These are phyloP conservation scores for Candida buenavistaensis DNA, from an alignment of 1,139 yeast species.

Conservation along the genomic window DNA sequence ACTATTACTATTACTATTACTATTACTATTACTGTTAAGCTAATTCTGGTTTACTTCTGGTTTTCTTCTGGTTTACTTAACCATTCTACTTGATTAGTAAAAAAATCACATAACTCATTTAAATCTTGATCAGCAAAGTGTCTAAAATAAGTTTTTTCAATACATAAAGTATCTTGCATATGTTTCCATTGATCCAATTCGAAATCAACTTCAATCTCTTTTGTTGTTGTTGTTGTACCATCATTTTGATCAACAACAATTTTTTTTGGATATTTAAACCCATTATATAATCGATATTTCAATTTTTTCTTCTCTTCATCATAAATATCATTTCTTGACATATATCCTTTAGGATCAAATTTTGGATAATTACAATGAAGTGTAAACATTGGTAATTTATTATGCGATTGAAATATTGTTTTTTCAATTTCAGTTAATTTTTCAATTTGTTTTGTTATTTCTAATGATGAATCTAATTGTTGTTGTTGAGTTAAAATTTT, in stretches of 20 bases:
- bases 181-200: slow-evolving; percentile 28
- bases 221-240: slow-evolving; percentile 9
- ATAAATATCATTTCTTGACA: slow-evolving; percentile 6
- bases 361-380: slow-evolving; percentile 15
- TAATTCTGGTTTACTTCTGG: too few species aligned
- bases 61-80: too few species aligned
- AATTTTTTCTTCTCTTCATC: slow-evolving; percentile 11
- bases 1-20: too few species aligned
- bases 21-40: too few species aligned
- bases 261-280: slow-evolving; percentile 7
- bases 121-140: slow-evolving; percentile 20
- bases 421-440: neutral
- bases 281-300: slow-evolving; percentile 12
- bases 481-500: slow-evolving; percentile 1
- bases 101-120: slow-evolving; percentile 19
- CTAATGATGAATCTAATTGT: slow-evolving; percentile 7
- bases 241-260: slow-evolving; percentile 13
- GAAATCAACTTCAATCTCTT: slow-evolving; percentile 19
- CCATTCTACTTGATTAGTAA: slow-evolving; percentile 25
- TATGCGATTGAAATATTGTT: slow-evolving; percentile 14
- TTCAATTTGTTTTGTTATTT: slow-evolving; percentile 13
- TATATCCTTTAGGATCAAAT: slow-evolving; percentile 10
- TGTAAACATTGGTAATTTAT: slow-evolving; percentile 16
- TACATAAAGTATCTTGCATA: slow-evolving; percentile 23
- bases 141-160: slow-evolving; percentile 19